Conservation (phyloP, 768 basidiomycete genomes). For the Russula lepida region DNA sequence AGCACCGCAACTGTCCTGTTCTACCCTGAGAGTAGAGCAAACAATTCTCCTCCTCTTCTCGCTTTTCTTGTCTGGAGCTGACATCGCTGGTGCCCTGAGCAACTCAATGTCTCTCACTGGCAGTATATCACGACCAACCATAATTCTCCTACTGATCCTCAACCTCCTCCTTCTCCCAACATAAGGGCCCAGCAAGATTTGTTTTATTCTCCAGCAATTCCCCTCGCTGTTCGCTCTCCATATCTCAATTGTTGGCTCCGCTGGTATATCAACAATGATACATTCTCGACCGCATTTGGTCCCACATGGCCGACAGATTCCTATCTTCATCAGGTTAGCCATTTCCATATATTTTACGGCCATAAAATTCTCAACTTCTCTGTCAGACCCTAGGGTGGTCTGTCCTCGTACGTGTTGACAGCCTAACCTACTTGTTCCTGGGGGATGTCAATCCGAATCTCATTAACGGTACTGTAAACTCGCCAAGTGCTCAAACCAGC, state of each 20-base stretch:
- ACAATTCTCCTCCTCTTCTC: background rate
- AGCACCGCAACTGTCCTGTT: too few relatives aligned
- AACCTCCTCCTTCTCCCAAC: background rate
- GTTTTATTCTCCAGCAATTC: conserved; percentile 23
- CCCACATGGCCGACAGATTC: conserved; percentile 21
- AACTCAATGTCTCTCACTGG: background rate
- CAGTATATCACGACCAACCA: background rate
- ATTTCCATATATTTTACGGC: background rate
- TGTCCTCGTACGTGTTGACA: conserved; percentile 10
- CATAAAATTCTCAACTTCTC: background rate
- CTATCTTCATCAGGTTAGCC: background rate
- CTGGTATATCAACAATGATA: background rate
- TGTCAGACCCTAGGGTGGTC: conserved; percentile 11
- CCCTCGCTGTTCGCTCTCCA: conserved; percentile 25
- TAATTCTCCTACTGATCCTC: background rate
- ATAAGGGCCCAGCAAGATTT: conserved; percentile 10
- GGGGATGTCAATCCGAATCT: background rate
- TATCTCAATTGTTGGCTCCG: conserved; percentile 24
- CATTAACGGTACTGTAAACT: conserved; percentile 12
- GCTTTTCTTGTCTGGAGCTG: background rate
- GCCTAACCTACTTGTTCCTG: conserved; percentile 17
- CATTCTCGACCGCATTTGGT: background rate
- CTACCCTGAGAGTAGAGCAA: conserved; percentile 1
- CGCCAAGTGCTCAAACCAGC: conserved; percentile 26
- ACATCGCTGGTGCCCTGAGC: background rate